Evolutionary conservation across 192 early-diverging fungal genomes (phyloP).

Genomic region (Podila horticola): DNA sequence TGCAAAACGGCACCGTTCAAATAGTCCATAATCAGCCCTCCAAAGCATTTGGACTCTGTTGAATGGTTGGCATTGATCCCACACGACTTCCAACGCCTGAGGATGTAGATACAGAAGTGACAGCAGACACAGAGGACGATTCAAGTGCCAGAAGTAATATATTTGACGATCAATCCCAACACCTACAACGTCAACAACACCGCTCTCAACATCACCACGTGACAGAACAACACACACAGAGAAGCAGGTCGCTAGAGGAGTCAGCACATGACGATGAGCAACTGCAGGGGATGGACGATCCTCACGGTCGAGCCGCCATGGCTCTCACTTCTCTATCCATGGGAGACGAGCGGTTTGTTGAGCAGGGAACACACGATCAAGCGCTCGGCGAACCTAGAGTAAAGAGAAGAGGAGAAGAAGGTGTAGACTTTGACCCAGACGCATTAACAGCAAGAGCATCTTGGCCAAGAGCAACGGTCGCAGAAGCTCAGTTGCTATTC

Average conservation of each 20-base stretch:
- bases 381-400: background rate
- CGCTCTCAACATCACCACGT: background rate
- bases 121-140: background rate
- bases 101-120: slow-evolving; percentile 17
- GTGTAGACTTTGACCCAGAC: too few relatives aligned
- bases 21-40: background rate
- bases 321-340: slow-evolving; percentile 35
- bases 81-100: slow-evolving; percentile 7
- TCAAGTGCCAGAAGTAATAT: background rate
- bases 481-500: background rate
- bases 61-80: slow-evolving; percentile 31
- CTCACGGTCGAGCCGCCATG: slow-evolving; percentile 36
- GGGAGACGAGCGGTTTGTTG: background rate
- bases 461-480: background rate
- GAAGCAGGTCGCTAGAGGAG: background rate
- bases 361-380: background rate
- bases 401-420: background rate
- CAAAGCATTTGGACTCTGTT: slow-evolving; percentile 3
- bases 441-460: background rate
- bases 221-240: background rate
- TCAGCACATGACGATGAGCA: background rate
- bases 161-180: background rate
- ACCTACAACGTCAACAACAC: background rate
- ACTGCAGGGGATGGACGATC: slow-evolving; percentile 8
- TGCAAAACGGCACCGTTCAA: too few relatives aligned